A percentile compares a stretch with the other conserved stretches of the same genome.
phyloP scores from a whole-genome alignment of 1,139 yeast genomes.

The Blastobotrys capitulatus region DNA sequence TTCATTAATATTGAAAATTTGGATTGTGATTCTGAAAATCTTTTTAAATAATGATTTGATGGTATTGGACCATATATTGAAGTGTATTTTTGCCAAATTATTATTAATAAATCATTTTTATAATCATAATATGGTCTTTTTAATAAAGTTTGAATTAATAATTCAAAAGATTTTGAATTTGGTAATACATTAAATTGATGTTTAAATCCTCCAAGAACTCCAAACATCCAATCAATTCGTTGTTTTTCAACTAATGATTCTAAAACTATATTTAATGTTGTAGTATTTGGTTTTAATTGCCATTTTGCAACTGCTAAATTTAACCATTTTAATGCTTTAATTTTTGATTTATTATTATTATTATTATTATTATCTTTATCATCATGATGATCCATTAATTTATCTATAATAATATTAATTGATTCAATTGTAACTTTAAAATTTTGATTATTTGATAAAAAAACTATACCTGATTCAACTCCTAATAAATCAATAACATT shows the following conservation, averaged over 20 bases:
- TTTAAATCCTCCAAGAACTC: conserved; percentile 20
- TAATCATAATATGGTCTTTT: conserved; percentile 16
- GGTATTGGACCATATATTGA: not conserved
- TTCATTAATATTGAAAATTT: conserved; percentile 1
- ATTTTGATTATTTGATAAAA: conserved; percentile 13
- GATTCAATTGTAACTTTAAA: conserved; percentile 11
- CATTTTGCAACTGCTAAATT: conserved; percentile 15
- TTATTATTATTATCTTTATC: not conserved
- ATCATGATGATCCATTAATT: not conserved
- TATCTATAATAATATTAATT: conserved; percentile 11
- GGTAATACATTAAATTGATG: conserved; percentile 20
- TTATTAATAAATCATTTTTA: conserved; percentile 17
- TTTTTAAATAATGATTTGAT: not conserved
- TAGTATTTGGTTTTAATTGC: conserved; percentile 18
- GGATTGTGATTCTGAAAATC: conserved; percentile 3
- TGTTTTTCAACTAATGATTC: conserved; percentile 18
- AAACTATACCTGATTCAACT: conserved; percentile 20
- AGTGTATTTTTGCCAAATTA: conserved; percentile 14
- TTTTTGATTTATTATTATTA: conserved; percentile 3
- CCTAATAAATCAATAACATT: conserved; percentile 23
- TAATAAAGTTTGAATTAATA: conserved; percentile 21
- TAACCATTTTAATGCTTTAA: conserved; percentile 19
- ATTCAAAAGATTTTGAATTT: conserved; percentile 17
- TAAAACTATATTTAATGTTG: conserved; percentile 23
- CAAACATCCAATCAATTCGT: conserved; percentile 26